A percentile compares a stretch with the other conserved stretches of the same genome.
Conservation (phyloP, 768 basidiomycete genomes). For the Boletus pseudo-olivaceus region DNA sequence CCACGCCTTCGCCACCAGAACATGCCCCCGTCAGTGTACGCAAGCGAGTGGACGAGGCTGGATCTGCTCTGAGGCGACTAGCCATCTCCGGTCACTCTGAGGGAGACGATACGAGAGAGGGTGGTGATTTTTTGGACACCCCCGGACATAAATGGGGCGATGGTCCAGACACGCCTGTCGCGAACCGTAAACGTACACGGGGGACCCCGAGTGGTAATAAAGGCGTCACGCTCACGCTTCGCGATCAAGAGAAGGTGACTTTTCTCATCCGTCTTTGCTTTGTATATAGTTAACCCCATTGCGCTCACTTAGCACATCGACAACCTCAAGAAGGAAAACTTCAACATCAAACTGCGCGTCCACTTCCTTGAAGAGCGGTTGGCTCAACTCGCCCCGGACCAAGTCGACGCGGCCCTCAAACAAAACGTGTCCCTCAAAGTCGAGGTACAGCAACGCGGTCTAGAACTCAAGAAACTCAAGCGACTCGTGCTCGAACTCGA, state of each 20-base stretch:
- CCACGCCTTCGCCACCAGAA: constrained; percentile 49
- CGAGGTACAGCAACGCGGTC: constrained; percentile 82
- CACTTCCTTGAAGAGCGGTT: constrained; percentile 94
- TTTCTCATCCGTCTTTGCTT: neutral
- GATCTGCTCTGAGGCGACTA: constrained; percentile 40
- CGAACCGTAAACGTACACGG: constrained; percentile 44
- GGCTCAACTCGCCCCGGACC: constrained; percentile 84
- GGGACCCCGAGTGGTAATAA: constrained; percentile 28
- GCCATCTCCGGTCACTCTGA: constrained; percentile 31
- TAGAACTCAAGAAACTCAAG: constrained; percentile 90
- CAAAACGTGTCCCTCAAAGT: constrained; percentile 94
- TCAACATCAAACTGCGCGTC: constrained; percentile 91
- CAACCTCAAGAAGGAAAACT: constrained; percentile 94
- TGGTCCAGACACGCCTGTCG: constrained; percentile 48
- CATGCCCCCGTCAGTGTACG: constrained; percentile 30
- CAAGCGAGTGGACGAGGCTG: constrained; percentile 38
- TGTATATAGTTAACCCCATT: neutral
- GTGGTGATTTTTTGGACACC: constrained; percentile 49
- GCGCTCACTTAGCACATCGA: constrained; percentile 75
- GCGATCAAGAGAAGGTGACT: constrained; percentile 92
- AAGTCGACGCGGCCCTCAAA: constrained; percentile 87
- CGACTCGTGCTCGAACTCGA: constrained; percentile 85
- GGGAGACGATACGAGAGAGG: constrained; percentile 37
- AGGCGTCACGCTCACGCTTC: constrained; percentile 63
- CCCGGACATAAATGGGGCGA: constrained; percentile 53